phyloP scores from a whole-genome alignment of 306 rosid species.

The Bauhinia variegata region DNA sequence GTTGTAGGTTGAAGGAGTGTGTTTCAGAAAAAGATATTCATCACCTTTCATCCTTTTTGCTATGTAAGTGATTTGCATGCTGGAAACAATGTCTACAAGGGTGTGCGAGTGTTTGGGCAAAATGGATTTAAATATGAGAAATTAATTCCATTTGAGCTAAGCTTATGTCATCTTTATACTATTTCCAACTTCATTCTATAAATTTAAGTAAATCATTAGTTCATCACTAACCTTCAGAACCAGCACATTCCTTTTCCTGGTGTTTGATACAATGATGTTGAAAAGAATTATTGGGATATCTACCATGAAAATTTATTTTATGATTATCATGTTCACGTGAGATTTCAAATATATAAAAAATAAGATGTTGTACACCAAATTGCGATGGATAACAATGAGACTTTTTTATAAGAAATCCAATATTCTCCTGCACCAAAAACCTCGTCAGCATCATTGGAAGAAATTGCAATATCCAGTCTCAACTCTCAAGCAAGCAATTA shows the following conservation, averaged over 20 bases:
- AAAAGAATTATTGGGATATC: too few species aligned
- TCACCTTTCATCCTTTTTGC: conserved; percentile 14
- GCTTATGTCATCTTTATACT: background rate
- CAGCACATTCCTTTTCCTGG: background rate
- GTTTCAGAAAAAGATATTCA: background rate
- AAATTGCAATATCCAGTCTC: conserved; percentile 9
- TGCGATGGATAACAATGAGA: too few species aligned
- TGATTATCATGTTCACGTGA: too few species aligned
- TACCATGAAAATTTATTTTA: too few species aligned
- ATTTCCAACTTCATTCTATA: background rate
- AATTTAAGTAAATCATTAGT: background rate
- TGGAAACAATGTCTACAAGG: background rate
- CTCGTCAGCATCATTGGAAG: too few species aligned
- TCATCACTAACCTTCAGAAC: conserved; percentile 2
- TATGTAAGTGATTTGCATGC: background rate
- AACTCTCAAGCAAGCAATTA: background rate
- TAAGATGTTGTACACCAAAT: too few species aligned
- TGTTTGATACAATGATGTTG: too few species aligned
- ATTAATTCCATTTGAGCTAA: background rate
- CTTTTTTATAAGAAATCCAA: too few species aligned
- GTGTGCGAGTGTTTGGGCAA: background rate
- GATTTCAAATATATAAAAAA: too few species aligned
- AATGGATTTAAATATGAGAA: background rate
- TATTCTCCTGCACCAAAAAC: too few species aligned
- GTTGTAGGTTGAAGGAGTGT: conserved; percentile 37